Percentiles rank a stretch among this genome's conserved stretches.
These are phyloP conservation scores for Monosporascus sp. DNA, from an alignment of 2,329 filamentous ascomycete genomes.

Conservation along the genomic window DNA sequence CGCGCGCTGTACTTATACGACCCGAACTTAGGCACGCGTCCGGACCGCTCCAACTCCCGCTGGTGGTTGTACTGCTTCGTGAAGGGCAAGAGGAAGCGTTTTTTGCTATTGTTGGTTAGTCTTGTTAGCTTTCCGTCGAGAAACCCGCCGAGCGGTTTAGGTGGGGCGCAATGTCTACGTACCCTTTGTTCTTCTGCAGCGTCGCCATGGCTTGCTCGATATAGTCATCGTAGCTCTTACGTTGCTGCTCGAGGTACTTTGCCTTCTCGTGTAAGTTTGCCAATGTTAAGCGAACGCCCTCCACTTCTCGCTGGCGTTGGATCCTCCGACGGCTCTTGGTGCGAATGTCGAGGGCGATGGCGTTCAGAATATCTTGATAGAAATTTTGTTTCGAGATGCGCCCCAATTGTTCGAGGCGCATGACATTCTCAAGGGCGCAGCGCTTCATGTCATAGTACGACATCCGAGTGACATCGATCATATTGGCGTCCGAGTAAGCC, in stretches of 20 bases:
- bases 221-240: conserved; percentile 98
- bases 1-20: conserved; percentile 96
- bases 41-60: conserved; percentile 85
- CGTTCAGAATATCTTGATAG: conserved; percentile 97
- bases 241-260: conserved; percentile 85
- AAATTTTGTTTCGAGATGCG: conserved; percentile 86
- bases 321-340: conserved; percentile 92
- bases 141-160: not conserved
- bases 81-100: conserved; percentile 90
- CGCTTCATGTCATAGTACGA: conserved; percentile 89
- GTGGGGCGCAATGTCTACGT: conserved; percentile 27
- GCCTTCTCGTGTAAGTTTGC: conserved; percentile 79
- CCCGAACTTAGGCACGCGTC: conserved; percentile 93
- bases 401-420: conserved; percentile 79
- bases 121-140: conserved; percentile 15
- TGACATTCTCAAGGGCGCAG: conserved; percentile 88
- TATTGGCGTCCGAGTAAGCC: conserved; percentile 84
- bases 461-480: conserved; percentile 86
- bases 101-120: conserved; percentile 54
- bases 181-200: conserved; percentile 92
- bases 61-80: conserved; percentile 99
- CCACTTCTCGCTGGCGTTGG: conserved; percentile 85
- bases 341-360: conserved; percentile 92
- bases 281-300: conserved; percentile 73
- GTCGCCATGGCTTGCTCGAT: conserved; percentile 98